Evolutionary conservation across 2,329 filamentous ascomycete genomes (phyloP).

Genomic region (Calycina herbarum): DNA sequence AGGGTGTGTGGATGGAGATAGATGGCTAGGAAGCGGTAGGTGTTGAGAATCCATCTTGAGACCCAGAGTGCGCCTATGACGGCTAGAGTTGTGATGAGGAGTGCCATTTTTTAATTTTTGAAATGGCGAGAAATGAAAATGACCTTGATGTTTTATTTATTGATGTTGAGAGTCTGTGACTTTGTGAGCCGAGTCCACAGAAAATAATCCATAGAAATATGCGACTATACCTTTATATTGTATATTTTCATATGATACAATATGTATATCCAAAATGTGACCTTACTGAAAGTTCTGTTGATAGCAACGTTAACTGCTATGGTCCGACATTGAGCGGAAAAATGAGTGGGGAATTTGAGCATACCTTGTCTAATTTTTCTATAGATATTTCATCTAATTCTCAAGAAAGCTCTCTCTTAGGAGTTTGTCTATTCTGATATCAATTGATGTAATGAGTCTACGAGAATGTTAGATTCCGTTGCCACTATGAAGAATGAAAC

Average conservation of each 20-base stretch:
- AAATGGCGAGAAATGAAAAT: neutral
- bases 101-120: constrained; percentile 1
- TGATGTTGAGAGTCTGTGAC: neutral
- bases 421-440: neutral
- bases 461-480: neutral
- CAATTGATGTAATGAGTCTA: neutral
- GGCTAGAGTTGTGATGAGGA: constrained; percentile 8
- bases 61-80: constrained; percentile 9
- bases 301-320: neutral
- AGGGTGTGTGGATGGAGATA: constrained; percentile 10
- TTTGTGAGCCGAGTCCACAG: neutral
- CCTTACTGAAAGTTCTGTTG: neutral
- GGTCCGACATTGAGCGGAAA: neutral
- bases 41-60: constrained; percentile 7
- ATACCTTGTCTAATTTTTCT: neutral
- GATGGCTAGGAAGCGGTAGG: constrained; percentile 7
- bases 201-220: neutral
- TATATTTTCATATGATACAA: neutral
- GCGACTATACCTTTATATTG: neutral
- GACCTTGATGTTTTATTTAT: neutral
- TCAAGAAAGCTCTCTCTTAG: neutral
- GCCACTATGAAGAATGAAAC: neutral
- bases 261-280: no score
- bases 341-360: neutral
- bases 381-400: neutral